phyloP scores from a whole-genome alignment of 352 stramenopile genomes.

The Hyaloperonospora arabidopsidis region DNA sequence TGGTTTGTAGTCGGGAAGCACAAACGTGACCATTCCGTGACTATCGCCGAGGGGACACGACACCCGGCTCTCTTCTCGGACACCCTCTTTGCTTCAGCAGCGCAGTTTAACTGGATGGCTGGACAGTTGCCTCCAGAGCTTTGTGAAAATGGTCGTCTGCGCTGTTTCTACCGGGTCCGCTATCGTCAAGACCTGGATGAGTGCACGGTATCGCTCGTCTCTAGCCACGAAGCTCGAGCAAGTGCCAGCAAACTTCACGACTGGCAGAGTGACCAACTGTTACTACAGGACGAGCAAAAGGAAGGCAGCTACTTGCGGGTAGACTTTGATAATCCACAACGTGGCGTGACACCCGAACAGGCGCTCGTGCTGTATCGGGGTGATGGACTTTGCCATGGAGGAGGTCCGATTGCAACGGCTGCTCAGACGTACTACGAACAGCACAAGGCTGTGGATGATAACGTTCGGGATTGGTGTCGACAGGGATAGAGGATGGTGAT shows the following conservation, averaged over 20 bases:
- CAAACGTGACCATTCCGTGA: slow-evolving; percentile 63
- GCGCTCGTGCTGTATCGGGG: slow-evolving; percentile 78
- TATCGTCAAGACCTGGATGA: slow-evolving; percentile 69
- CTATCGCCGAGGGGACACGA: slow-evolving; percentile 85
- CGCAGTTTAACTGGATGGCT: slow-evolving; percentile 88
- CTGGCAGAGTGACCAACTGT: slow-evolving; percentile 23
- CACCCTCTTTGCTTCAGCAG: slow-evolving; percentile 61
- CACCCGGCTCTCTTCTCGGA: slow-evolving; percentile 89
- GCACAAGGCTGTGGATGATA: slow-evolving; percentile 31
- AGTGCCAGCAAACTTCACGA: slow-evolving; percentile 46
- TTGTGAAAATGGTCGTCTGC: slow-evolving; percentile 31
- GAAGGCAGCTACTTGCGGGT: slow-evolving; percentile 42
- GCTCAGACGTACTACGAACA: slow-evolving; percentile 67
- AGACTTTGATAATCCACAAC: slow-evolving; percentile 75
- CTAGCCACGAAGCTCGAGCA: slow-evolving; percentile 24
- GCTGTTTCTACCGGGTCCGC: slow-evolving; percentile 71
- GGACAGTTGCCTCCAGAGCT: slow-evolving; percentile 39
- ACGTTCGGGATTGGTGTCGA: slow-evolving; percentile 51
- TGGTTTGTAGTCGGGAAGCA: slow-evolving; percentile 86
- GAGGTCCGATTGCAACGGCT: slow-evolving; percentile 55
- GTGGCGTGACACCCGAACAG: slow-evolving; percentile 78
- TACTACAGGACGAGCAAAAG: slow-evolving; percentile 5
- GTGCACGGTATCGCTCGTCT: slow-evolving; percentile 59
- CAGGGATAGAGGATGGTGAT: slow-evolving; percentile 7
- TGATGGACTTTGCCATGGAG: slow-evolving; percentile 76